phyloP scores from a whole-genome alignment of 345 rosid genomes.

The Eucalyptus pumila region DNA sequence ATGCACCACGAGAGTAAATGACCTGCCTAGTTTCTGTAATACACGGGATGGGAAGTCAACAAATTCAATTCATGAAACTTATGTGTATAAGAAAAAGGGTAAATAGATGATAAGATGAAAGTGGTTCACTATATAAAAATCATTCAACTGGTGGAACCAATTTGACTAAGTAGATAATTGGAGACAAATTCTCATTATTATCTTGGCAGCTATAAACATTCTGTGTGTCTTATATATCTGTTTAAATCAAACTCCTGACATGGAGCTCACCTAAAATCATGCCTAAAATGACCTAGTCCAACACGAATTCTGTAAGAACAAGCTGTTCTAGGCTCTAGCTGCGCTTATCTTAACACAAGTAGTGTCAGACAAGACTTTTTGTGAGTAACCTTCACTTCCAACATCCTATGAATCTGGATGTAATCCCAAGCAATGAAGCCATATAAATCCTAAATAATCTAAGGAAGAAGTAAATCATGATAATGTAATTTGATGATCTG shows the following conservation, averaged over 20 bases:
- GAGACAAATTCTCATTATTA: not conserved
- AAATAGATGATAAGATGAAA: not conserved
- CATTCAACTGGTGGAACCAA: not conserved
- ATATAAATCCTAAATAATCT: not conserved
- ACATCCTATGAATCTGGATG: not conserved
- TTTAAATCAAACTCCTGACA: not conserved
- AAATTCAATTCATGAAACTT: not conserved
- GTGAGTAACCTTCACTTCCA: not conserved
- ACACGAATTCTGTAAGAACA: not conserved
- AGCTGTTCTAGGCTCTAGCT: not conserved
- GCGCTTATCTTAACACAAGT: not conserved
- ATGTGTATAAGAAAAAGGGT: not conserved
- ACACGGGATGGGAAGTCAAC: not conserved
- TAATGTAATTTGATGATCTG: not conserved
- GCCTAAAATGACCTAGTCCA: conserved; percentile 3
- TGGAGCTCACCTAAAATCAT: not conserved
- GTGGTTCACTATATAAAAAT: not conserved
- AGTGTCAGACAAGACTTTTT: not conserved
- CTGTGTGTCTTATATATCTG: not conserved
- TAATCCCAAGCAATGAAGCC: not conserved
- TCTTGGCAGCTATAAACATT: not conserved
- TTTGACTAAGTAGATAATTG: not conserved
- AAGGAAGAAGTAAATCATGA: not conserved
- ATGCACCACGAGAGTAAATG: not conserved
- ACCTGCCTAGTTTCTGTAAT: not conserved